Evolutionary conservation across 257 asterid genomes (phyloP), one percentile per base, ranked within the genome.

Genomic region (Craterostigma plantagineum): DNA sequence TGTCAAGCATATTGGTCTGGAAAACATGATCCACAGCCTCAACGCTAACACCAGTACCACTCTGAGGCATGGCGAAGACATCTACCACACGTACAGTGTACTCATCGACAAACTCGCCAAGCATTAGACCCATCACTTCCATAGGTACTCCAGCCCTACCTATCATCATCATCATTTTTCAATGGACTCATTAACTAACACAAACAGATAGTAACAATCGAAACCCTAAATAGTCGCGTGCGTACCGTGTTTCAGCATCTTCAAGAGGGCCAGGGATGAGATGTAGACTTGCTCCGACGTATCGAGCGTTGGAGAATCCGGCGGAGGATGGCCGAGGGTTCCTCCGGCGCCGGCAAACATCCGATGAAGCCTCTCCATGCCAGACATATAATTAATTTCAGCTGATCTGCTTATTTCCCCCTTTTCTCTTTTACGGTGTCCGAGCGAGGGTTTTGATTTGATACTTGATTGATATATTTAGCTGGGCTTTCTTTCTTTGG

Each of bases 141-240:
- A 82, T 82, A n/a, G 98, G 98, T 41, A 82, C 95, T 14, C 93
- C 92, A 3, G 98, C 95, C 57, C 95, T 76, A 55, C 98, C 95
- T 82, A 55, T 46, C 17, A 34, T 17, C 56, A 16, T 42, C 33
- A 57, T 6, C 2, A 23, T 23, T 23, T 23, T 23, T 23, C 30
- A 23, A 23, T 23, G 2, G 30, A 2, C 6, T 23, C 30, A 23
- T 23, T 45, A 23, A 49, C 51, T 34, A 33, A 18, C 11, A 16
- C 35, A 49, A 7, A 18, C 14, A 45, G 34, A 36, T 33, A 51
- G 4, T 27, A 35, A 15, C 15, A 10, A 16, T 18, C 9, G 30
- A 64, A 77, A 67, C 67, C 76, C 73, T 60, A 77, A 67, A 58
- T 56, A 60, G 30, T 23, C 30, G 4, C 6, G 30, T 23, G 30